phyloP scores from a whole-genome alignment of 805 yeast species.

The Zygoascus ofunaensis region DNA sequence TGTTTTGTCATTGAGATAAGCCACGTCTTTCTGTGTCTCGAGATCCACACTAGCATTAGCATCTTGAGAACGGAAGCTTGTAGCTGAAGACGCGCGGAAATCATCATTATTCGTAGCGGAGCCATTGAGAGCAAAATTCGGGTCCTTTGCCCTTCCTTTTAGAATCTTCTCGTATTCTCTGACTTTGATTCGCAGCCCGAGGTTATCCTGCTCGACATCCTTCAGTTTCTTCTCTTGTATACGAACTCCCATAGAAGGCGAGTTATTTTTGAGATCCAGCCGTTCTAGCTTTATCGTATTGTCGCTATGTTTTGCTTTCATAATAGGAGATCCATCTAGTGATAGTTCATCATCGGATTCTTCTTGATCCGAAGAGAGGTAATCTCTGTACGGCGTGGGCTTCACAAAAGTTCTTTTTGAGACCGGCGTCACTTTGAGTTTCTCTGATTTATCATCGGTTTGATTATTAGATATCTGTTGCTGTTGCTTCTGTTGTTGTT shows the following conservation, averaged over 20 bases:
- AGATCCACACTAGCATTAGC: neutral
- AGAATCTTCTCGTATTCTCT: neutral
- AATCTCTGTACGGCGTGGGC: neutral
- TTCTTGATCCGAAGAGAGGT: neutral
- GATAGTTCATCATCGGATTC: neutral
- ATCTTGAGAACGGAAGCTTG: neutral
- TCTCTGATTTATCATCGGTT: neutral
- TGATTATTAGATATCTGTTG: too few relatives aligned
- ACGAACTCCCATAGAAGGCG: neutral
- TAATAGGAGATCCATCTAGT: neutral
- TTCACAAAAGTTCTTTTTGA: neutral
- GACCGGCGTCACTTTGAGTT: neutral
- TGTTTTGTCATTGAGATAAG: neutral
- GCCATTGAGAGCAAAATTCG: neutral
- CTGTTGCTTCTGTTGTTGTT: neutral
- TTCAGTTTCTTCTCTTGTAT: neutral
- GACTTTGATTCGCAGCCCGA: neutral
- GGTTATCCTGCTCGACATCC: constrained; percentile 1
- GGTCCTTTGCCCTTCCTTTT: neutral
- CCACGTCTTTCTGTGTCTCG: neutral
- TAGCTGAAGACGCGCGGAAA: neutral
- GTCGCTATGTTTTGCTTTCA: neutral
- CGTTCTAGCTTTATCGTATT: constrained; percentile 4
- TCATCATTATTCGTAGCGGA: too few relatives aligned
- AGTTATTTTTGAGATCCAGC: neutral